Base-by-base conservation (phyloP, 1,284 basidiomycete species). In the Fereydounia khargensis region DNA sequence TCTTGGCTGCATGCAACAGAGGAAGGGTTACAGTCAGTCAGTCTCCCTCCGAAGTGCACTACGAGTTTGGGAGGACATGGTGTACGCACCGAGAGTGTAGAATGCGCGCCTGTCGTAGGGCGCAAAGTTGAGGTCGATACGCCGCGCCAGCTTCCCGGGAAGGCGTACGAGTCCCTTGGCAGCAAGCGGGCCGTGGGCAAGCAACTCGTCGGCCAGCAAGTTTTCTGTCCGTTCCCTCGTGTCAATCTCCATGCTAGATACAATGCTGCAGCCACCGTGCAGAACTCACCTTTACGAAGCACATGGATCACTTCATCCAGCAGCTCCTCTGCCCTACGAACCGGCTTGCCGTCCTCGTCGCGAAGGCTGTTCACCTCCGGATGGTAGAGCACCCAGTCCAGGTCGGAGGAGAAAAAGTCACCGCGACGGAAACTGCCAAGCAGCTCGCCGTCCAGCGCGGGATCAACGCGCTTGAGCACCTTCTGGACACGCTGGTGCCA, bases 71-170 rank as follows among this genome's bases (percentile, higher is more conserved):
- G n/a, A n/a, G n/a, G n/a, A n/a, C n/a, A n/a, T n/a, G n/a, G n/a
- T n/a, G n/a, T n/a, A n/a, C n/a, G n/a, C n/a, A n/a, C n/a, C 47
- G 11, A 56, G 41, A 1, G 47, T 56, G 33, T 56, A 56, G 34
- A 56, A 56, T 5, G 53, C 47, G 27, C 47, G 47, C 11, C 53
- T 42, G 11, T 14, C 21, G 43, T 35, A 56, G 10, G 53, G 53
- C 3, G 47, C 53, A 27, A 56, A 56, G 24, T 56, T 56, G 47
- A 56, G 47, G 19, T 56, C 47, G 39, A 56, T 50, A 0, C 47
- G 42, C 8, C 53, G 43, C 3, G 40, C 53, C 35, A 46, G 45
- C 1, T 35, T 35, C 7, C 34, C 28, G 21, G 53, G 1, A 18
- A 54, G 42, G 4, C 51, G 46, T 18, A 54, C 39, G 19, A 54